Evolutionary conservation across 2,329 filamentous ascomycete genomes (phyloP).

Genomic region (Didymella lethalis): DNA sequence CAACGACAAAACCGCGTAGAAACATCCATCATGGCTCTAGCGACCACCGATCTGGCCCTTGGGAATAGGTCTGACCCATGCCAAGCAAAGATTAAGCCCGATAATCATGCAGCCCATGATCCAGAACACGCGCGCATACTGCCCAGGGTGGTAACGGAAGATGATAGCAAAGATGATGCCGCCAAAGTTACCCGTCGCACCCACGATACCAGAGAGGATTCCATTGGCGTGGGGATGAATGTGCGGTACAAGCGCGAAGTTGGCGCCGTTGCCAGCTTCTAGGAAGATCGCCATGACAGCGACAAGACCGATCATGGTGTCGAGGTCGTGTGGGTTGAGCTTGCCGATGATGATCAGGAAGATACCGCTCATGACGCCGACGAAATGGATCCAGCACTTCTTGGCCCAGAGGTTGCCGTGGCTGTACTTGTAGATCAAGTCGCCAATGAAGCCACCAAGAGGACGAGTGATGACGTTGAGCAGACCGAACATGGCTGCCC

Average conservation of each 20-base stretch:
- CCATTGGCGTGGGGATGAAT: constrained; percentile 86
- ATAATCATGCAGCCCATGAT: constrained; percentile 82
- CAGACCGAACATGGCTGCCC: constrained; percentile 79
- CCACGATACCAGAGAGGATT: constrained; percentile 77
- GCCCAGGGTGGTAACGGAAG: constrained; percentile 75
- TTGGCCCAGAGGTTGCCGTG: constrained; percentile 66
- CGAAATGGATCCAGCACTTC: constrained; percentile 67
- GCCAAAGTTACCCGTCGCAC: constrained; percentile 82
- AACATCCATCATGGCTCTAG: constrained; percentile 19
- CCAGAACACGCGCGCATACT: constrained; percentile 78
- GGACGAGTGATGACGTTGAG: constrained; percentile 74
- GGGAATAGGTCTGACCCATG: constrained; percentile 68
- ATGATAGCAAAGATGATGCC: constrained; percentile 85
- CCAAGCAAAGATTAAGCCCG: constrained; percentile 70
- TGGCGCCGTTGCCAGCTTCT: constrained; percentile 85
- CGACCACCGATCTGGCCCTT: constrained; percentile 61
- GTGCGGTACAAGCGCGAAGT: constrained; percentile 86
- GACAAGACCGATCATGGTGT: constrained; percentile 78
- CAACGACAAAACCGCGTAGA: constrained; percentile 5
- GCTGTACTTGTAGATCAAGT: constrained; percentile 63
- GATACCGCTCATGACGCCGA: constrained; percentile 64
- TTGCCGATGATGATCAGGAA: constrained; percentile 70
- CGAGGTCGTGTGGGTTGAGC: constrained; percentile 66
- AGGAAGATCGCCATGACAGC: constrained; percentile 81
- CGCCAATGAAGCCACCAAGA: constrained; percentile 67